A percentile compares a stretch with the other conserved stretches of the same genome.
phyloP scores from a whole-genome alignment of 140 eudicot species.

The Anethum foeniculum region DNA sequence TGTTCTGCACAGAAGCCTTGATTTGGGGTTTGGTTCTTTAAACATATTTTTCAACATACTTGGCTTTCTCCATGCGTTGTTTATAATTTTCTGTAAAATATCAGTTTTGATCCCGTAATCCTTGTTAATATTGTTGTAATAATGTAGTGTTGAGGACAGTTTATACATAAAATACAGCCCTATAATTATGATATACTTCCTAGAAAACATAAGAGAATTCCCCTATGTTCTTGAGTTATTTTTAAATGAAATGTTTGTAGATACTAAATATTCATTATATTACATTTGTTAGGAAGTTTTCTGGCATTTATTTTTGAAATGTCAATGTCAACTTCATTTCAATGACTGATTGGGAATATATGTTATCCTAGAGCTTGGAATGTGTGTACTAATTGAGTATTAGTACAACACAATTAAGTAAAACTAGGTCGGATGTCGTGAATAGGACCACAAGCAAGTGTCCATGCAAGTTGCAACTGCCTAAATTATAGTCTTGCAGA shows the following conservation, averaged over 20 bases:
- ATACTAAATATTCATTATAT: background rate
- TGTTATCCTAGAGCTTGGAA: background rate
- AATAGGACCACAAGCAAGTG: background rate
- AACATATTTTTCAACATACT: background rate
- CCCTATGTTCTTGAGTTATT: background rate
- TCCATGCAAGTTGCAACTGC: background rate
- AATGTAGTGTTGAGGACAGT: background rate
- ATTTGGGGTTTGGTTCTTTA: constrained; percentile 10
- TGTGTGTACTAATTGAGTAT: background rate
- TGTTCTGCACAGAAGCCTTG: constrained; percentile 85
- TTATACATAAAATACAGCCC: background rate
- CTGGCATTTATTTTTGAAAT: background rate
- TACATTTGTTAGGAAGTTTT: background rate
- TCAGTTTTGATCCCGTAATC: background rate
- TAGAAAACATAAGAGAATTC: background rate
- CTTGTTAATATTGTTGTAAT: background rate
- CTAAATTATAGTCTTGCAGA: background rate
- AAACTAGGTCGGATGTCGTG: background rate
- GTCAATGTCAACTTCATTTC: background rate
- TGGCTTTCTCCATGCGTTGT: background rate
- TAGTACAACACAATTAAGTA: background rate
- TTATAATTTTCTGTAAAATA: background rate
- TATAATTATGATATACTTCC: background rate
- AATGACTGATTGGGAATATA: background rate
- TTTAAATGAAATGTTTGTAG: background rate